Base-by-base conservation (phyloP, 2,329 filamentous ascomycete species). In the Fusarium avenaceum region DNA sequence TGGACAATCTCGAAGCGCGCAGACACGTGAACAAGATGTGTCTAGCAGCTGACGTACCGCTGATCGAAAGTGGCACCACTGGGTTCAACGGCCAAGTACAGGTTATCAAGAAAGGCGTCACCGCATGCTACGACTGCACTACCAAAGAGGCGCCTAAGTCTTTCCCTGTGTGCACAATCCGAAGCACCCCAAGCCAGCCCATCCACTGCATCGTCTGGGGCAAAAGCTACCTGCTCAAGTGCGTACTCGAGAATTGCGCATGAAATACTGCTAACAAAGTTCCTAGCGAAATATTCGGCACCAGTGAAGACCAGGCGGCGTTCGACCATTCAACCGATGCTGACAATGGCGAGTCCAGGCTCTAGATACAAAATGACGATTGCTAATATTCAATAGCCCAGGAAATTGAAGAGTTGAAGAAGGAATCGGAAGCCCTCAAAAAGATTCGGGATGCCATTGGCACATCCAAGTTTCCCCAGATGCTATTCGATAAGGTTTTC, bases 131-230 rank as follows among this genome's bases (percentile, higher is more conserved):
- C 79, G 96, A 99, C 76, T 99, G 96, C 82, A 92, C 89, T 15
- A 87, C 89, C 3, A 99, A 99, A 79, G 92, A 95, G 63, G 89
- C 91, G 3, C 95, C 95, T 7, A 98, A 97, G 78, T 92, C 91
- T 2, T 98, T 96, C 75, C 94, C 96, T 3, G 94, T 98, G 42
- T 99, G 96, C 82, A 99, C 96, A 2, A 98, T 99, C 73, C 89
- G 96, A 77, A 97, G 93, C 78, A 99, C 94, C 0, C 96, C 96
- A 0, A 97, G 92, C 69, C 95, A 98, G 74, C 93, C 95, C 1
- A 98, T 99, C 43, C 96, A 99, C 80, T 98, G 96, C 81, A 99
- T 99, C 65, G 95, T 99, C 3, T 99, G 96, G 96, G 95, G 88
- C 20, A 99, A 98, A 81, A 97, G 94, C 77, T 99, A 98, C 78